Conservation (phyloP, 768 basidiomycete species). For the Calocybe indica region DNA sequence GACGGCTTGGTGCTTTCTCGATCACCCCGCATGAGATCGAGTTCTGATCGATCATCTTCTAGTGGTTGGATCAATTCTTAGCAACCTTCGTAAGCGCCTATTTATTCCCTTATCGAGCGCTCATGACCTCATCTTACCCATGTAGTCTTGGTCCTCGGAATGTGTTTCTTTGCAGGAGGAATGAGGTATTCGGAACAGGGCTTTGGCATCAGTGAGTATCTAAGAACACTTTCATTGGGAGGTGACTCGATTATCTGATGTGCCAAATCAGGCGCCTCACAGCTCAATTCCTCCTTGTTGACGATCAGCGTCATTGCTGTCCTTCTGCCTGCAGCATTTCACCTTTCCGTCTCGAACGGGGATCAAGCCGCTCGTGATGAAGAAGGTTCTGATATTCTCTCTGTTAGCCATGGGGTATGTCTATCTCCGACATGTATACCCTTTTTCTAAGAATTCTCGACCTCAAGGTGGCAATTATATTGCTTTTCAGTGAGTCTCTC, state of each 20-base stretch:
- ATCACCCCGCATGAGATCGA: slow-evolving; percentile 2
- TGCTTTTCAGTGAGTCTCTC: slow-evolving; percentile 58
- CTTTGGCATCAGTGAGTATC: slow-evolving; percentile 60
- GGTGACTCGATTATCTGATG: neutral
- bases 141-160: slow-evolving; percentile 74
- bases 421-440: neutral
- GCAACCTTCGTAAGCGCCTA: slow-evolving; percentile 63
- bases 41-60: slow-evolving; percentile 7
- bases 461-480: slow-evolving; percentile 63
- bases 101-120: neutral
- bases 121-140: slow-evolving; percentile 2
- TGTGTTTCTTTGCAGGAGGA: slow-evolving; percentile 89
- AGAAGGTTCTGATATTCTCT: slow-evolving; percentile 44
- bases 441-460: neutral
- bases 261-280: slow-evolving; percentile 42
- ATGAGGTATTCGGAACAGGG: slow-evolving; percentile 75
- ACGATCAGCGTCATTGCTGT: slow-evolving; percentile 78
- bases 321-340: slow-evolving; percentile 76
- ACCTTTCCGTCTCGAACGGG: slow-evolving; percentile 37
- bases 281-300: slow-evolving; percentile 70
- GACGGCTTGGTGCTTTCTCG: neutral
- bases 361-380: slow-evolving; percentile 7
- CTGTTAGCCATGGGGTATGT: slow-evolving; percentile 71
- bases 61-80: slow-evolving; percentile 87
- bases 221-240: slow-evolving; percentile 17